Conservation (phyloP, 495 filamentous ascomycete genomes). For the Daldinia concentrica region DNA sequence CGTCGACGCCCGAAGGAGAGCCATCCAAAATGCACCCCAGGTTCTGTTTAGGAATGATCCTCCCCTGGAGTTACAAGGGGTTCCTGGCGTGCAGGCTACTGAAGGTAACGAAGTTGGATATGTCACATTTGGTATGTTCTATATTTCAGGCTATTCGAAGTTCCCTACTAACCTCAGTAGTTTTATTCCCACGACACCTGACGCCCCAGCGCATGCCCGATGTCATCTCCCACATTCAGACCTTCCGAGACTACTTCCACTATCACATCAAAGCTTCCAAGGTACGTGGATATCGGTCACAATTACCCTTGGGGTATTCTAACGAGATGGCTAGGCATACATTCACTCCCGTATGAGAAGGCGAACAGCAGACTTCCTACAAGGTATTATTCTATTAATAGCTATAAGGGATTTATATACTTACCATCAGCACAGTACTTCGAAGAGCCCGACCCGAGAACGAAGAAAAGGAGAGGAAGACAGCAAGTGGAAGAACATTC, state of each 20-base stretch:
- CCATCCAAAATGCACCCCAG: slow-evolving; percentile 97
- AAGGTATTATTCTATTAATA: slow-evolving; percentile 65
- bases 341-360: slow-evolving; percentile 98
- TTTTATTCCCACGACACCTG: slow-evolving; percentile 94
- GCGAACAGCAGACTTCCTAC: slow-evolving; percentile 96
- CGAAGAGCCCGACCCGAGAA: slow-evolving; percentile 91
- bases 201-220: slow-evolving; percentile 89
- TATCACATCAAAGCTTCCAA: slow-evolving; percentile 99
- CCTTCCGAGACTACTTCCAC: slow-evolving; percentile 99
- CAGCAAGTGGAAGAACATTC: slow-evolving; percentile 95
- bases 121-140: slow-evolving; percentile 86
- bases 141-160: background rate
- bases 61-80: slow-evolving; percentile 85
- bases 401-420: slow-evolving; percentile 43
- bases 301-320: slow-evolving; percentile 4
- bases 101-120: slow-evolving; percentile 89
- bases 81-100: slow-evolving; percentile 79
- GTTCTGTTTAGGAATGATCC: slow-evolving; percentile 97
- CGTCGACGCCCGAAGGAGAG: slow-evolving; percentile 91
- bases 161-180: slow-evolving; percentile 56
- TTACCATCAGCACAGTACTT: slow-evolving; percentile 66
- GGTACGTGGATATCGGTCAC: slow-evolving; percentile 52
- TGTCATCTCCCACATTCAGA: slow-evolving; percentile 98
- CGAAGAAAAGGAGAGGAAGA: slow-evolving; percentile 98
- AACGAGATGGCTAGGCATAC: slow-evolving; percentile 71